Percentiles rank a stretch among this genome's conserved stretches.
Evolutionary conservation across 495 filamentous ascomycete species (phyloP).

Genomic region (Achaetomiella virescens): DNA sequence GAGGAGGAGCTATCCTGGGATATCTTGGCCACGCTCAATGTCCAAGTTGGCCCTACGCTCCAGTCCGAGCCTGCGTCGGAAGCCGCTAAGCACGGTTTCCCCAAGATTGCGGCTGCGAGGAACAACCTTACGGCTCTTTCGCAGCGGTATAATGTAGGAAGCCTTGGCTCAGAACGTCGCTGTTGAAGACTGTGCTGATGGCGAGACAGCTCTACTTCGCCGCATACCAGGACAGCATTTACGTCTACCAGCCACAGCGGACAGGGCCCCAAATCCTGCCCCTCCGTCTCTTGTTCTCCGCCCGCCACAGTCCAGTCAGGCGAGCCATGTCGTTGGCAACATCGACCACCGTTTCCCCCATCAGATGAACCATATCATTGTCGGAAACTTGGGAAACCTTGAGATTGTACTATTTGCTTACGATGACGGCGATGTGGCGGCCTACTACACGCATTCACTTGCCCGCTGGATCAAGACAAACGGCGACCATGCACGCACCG

Average conservation of each 20-base stretch:
- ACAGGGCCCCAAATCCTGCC: slow-evolving; percentile 50
- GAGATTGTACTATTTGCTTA: slow-evolving; percentile 72
- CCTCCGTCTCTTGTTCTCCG: slow-evolving; percentile 59
- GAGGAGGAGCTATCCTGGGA: slow-evolving; percentile 1
- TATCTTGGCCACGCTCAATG: not conserved
- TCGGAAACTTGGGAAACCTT: slow-evolving; percentile 72
- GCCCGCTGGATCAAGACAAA: slow-evolving; percentile 20
- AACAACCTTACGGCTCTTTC: slow-evolving; percentile 48
- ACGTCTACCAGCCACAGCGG: slow-evolving; percentile 66
- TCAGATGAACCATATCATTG: slow-evolving; percentile 68
- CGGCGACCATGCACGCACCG: not conserved
- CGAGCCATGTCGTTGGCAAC: slow-evolving; percentile 41
- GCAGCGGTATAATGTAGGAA: slow-evolving; percentile 39
- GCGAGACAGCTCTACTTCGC: slow-evolving; percentile 58
- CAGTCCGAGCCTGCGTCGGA: slow-evolving; percentile 4
- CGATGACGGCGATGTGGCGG: slow-evolving; percentile 86
- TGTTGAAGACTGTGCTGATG: slow-evolving; percentile 2
- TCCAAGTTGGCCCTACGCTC: not conserved
- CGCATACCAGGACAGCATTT: slow-evolving; percentile 64
- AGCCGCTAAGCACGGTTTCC: slow-evolving; percentile 22
- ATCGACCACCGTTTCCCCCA: slow-evolving; percentile 57
- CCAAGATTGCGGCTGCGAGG: slow-evolving; percentile 32
- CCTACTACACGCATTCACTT: slow-evolving; percentile 58
- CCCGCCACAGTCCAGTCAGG: slow-evolving; percentile 46
- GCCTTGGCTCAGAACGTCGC: not conserved